phyloP scores from a whole-genome alignment of 768 basidiomycete genomes.

The Lentinus brumalis region DNA sequence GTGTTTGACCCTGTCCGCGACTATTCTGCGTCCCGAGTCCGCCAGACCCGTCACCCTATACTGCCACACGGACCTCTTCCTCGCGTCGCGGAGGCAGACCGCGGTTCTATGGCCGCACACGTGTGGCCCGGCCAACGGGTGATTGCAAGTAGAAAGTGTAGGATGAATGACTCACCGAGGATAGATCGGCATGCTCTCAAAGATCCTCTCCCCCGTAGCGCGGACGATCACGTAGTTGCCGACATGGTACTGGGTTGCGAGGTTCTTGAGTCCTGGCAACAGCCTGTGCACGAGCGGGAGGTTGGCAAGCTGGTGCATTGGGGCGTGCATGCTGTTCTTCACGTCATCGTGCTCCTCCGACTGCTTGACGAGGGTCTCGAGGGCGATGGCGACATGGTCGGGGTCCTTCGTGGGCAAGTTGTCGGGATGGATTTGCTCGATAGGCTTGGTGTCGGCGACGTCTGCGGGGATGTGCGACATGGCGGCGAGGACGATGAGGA shows the following conservation, averaged over 20 bases:
- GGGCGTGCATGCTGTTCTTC: conserved; percentile 34
- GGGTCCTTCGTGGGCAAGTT: conserved; percentile 36
- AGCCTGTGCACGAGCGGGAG: conserved; percentile 46
- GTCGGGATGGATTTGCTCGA: conserved; percentile 29
- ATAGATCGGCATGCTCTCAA: conserved; percentile 21
- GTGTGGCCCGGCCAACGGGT: too few relatives aligned
- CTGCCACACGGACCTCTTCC: too few relatives aligned
- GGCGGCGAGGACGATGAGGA: too few relatives aligned
- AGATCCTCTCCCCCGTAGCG: conserved; percentile 7
- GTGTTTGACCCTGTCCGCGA: too few relatives aligned
- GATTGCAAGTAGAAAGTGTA: too few relatives aligned
- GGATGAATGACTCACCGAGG: conserved; percentile 14
- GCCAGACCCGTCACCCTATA: too few relatives aligned
- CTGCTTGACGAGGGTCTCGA: conserved; percentile 40
- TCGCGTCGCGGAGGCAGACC: too few relatives aligned
- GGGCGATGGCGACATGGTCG: conserved; percentile 30
- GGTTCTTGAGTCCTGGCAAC: conserved; percentile 57
- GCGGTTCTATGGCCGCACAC: too few relatives aligned
- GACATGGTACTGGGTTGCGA: conserved; percentile 54
- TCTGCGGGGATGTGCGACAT: conserved; percentile 13
- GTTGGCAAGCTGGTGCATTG: conserved; percentile 31
- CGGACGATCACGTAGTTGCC: conserved; percentile 61
- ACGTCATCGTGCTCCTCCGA: conserved; percentile 33
- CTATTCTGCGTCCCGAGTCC: too few relatives aligned
- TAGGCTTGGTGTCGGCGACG: conserved; percentile 11